Conservation (phyloP, 164 flowering plant species). For the Magnolia kwangsiensis region DNA sequence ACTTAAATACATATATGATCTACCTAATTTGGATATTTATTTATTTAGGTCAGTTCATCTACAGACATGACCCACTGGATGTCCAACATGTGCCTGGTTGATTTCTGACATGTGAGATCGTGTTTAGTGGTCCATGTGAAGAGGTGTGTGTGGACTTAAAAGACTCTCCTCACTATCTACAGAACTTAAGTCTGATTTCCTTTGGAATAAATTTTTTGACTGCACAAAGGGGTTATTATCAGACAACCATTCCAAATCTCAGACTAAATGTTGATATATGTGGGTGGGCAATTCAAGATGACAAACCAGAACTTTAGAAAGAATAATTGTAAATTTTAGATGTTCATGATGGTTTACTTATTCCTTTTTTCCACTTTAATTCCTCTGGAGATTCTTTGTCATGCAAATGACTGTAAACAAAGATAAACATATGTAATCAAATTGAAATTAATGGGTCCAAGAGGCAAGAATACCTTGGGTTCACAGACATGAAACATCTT, state of each 20-base stretch:
- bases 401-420: background rate
- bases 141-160: too few species aligned
- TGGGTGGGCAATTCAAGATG: background rate
- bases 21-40: too few species aligned
- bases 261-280: background rate
- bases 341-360: background rate
- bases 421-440: background rate
- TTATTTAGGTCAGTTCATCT: too few species aligned
- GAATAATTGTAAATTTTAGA: background rate
- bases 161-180: too few species aligned
- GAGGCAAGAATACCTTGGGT: background rate
- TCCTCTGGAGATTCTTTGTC: background rate
- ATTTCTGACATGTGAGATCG: too few species aligned
- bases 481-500: background rate
- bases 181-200: too few species aligned
- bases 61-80: too few species aligned
- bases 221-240: background rate
- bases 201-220: too few species aligned
- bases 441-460: background rate
- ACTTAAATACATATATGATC: too few species aligned
- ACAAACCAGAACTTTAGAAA: background rate
- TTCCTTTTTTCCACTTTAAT: background rate
- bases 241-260: background rate
- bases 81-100: too few species aligned
- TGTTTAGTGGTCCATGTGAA: too few species aligned